Evolutionary conservation across 371 early-diverging fungal species (phyloP).

Genomic region (Apophysomyces trapeziformis): DNA sequence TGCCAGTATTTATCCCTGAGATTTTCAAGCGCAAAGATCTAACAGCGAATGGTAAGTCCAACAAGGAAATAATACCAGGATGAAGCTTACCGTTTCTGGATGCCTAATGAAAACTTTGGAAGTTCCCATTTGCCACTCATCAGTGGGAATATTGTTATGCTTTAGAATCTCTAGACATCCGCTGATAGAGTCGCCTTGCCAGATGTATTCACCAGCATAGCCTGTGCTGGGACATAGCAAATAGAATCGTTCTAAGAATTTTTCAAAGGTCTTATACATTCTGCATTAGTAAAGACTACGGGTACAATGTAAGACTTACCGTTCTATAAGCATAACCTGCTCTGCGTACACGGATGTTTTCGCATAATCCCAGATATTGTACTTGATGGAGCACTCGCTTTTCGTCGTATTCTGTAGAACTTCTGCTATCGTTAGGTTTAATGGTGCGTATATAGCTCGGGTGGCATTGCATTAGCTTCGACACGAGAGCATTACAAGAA

Average conservation of each 20-base stretch:
- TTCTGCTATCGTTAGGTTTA: conserved; percentile 96
- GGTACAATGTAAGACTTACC: conserved; percentile 21
- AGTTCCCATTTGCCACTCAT: conserved; percentile 96
- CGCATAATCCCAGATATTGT: conserved; percentile 93
- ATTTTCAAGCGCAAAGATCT: conserved; percentile 90
- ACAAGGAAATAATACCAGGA: not conserved
- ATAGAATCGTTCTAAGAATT: conserved; percentile 68
- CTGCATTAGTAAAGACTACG: not conserved
- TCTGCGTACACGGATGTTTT: conserved; percentile 97
- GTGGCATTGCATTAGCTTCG: conserved; percentile 91
- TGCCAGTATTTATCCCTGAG: conserved; percentile 96
- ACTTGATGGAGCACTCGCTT: conserved; percentile 95
- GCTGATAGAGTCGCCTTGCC: conserved; percentile 81
- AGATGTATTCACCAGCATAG: conserved; percentile 86
- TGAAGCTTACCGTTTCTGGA: conserved; percentile 79
- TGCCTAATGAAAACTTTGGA: conserved; percentile 94
- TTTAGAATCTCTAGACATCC: conserved; percentile 81
- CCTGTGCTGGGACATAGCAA: conserved; percentile 78
- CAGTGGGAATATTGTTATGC: conserved; percentile 81
- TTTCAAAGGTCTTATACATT: conserved; percentile 41
- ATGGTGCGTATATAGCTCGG: conserved; percentile 99
- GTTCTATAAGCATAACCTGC: conserved; percentile 93
- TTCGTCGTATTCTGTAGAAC: conserved; percentile 87
- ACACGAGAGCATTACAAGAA: conserved; percentile 79
- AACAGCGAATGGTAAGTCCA: not conserved